Evolutionary conservation across 306 rosid genomes (phyloP).

Genomic region (Inga laurina): DNA sequence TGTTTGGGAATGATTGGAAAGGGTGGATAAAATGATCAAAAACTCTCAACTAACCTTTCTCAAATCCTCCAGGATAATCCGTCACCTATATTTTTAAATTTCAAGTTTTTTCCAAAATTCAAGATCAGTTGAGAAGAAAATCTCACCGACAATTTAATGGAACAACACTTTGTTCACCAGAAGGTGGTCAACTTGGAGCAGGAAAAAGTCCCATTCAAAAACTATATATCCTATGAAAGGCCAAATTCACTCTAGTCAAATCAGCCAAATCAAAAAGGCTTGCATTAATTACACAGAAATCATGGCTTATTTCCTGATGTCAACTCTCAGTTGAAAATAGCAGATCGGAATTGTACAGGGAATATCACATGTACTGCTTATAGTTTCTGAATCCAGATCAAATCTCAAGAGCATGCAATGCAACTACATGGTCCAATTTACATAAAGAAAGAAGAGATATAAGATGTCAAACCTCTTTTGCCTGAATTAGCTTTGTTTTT

Average conservation of each 20-base stretch:
- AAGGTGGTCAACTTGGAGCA: not conserved
- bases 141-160: not conserved
- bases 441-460: not conserved
- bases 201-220: not conserved
- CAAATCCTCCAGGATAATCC: not conserved
- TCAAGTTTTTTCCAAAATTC: not conserved
- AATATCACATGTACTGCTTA: not conserved
- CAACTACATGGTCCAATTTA: not conserved
- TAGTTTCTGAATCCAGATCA: constrained; percentile 4
- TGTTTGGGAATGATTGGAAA: not conserved
- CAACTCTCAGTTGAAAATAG: constrained; percentile 9
- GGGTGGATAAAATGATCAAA: not conserved
- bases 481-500: constrained; percentile 85
- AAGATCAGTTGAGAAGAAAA: not conserved
- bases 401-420: constrained; percentile 6
- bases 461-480: constrained; percentile 68
- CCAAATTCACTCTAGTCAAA: not conserved
- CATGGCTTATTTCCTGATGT: not conserved
- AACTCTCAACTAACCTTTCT: not conserved
- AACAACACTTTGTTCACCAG: not conserved
- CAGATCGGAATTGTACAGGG: not conserved
- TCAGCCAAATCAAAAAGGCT: not conserved
- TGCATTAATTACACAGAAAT: not conserved
- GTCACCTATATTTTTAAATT: not conserved
- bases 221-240: not conserved